Evolutionary conservation across 139 green algal genomes (phyloP), one percentile per base, ranked within the genome.

Genomic region (Coccomyxa sp.): DNA sequence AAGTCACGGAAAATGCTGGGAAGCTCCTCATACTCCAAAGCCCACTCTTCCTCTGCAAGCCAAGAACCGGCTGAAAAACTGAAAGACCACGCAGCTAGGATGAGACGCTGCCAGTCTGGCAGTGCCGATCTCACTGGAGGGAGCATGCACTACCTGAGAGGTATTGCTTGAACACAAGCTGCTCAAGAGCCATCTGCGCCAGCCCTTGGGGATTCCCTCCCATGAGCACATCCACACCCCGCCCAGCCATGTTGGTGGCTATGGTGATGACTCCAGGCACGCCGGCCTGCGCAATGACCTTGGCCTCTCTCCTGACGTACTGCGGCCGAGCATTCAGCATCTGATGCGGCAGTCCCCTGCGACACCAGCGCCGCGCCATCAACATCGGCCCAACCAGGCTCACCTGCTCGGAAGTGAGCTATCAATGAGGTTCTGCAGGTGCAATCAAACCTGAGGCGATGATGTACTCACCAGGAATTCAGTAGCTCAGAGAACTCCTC

Each of bases 211-310:
- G 75, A 77, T 93, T 94, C n/a, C 91, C 92, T 8, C 92, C 92
- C 31, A 97, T 81, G 2, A 95, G 74, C 68, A 97, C 94, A 84
- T 97, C 91, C 1, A 92, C 96, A 75, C 92, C 92, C 0, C 92
- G 79, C 8, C 92, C 92, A 9, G 92, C 92, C 87, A 95, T 93
- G 85, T 88, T 92, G 78, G 91, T 97, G 22, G 92, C 86, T 27
- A 97, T 91, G 40, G 91, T 96, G 29, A 96, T 78, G 39, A 87
- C 84, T n/a, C 88, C 86, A 5, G 87, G 78, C 36, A 91, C 70
- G 1, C 92, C 92, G 2, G 89, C 88, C 81, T 92, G 89, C 3
- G 91, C 89, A 29, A 95, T 90, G 55, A 95, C 90, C 77, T 93
- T 78, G 10, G 91, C 89, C 84, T 98, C 95, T 18, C 82, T 44